A percentile compares a stretch with the other conserved stretches of the same genome.
phyloP scores from a whole-genome alignment of 2,329 filamentous ascomycete genomes.

The Colletotrichum sansevieriae region DNA sequence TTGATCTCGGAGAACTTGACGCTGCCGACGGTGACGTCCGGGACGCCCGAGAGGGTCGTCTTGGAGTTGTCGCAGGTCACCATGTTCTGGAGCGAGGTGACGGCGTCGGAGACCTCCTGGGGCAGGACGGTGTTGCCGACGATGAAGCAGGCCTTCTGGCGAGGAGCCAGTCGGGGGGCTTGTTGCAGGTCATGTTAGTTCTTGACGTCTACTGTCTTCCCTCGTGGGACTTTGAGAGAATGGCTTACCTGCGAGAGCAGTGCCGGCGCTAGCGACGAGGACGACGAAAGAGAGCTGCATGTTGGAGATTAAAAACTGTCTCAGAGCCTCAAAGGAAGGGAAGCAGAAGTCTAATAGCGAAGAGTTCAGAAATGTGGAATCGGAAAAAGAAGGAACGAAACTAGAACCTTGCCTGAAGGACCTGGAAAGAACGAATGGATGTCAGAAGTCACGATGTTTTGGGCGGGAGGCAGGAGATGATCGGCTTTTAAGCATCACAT shows the following conservation, averaged over 20 bases:
- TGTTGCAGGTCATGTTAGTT: background rate
- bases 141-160: slow-evolving; percentile 65
- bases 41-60: slow-evolving; percentile 66
- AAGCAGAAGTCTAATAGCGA: background rate
- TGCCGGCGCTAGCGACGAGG: slow-evolving; percentile 36
- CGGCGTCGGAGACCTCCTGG: slow-evolving; percentile 60
- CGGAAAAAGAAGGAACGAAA: slow-evolving; percentile 27
- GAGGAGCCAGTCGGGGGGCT: slow-evolving; percentile 40
- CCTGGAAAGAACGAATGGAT: slow-evolving; percentile 25
- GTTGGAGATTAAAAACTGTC: slow-evolving; percentile 25
- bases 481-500: slow-evolving; percentile 39
- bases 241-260: slow-evolving; percentile 37
- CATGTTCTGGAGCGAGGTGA: slow-evolving; percentile 54
- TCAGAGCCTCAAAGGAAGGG: background rate
- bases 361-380: slow-evolving; percentile 2
- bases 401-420: slow-evolving; percentile 38
- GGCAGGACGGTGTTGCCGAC: slow-evolving; percentile 65
- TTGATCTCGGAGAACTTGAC: slow-evolving; percentile 67
- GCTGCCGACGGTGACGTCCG: slow-evolving; percentile 66
- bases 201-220: background rate
- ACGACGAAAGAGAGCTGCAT: slow-evolving; percentile 41
- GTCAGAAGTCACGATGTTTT: background rate
- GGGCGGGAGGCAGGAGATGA: slow-evolving; percentile 18
- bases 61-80: slow-evolving; percentile 63
- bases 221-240: background rate